Percentiles rank a stretch among this genome's conserved stretches.
Conservation (phyloP, 2,329 filamentous ascomycete species). For the Triangularia setosa region DNA sequence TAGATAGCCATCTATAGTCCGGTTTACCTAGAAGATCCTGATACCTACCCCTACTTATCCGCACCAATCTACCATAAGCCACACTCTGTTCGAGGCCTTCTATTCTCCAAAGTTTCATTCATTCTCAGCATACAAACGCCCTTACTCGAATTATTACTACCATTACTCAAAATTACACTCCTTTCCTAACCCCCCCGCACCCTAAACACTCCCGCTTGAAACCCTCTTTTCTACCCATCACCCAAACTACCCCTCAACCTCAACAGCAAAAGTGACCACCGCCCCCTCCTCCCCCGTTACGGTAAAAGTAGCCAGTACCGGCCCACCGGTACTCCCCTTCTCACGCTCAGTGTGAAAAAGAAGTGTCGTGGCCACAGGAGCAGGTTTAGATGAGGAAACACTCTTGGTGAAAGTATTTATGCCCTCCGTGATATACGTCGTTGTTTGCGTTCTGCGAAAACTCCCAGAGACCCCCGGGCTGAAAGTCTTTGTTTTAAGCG, state of each 20-base stretch:
- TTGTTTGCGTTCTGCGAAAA: neutral
- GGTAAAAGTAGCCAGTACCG: neutral
- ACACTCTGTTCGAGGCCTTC: no score
- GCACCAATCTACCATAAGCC: no score
- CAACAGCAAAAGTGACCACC: neutral
- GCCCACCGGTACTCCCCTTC: neutral
- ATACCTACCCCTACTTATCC: no score
- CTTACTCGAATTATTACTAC: neutral
- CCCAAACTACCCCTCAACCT: neutral
- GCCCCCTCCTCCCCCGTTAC: neutral
- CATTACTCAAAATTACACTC: neutral
- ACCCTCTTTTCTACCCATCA: neutral
- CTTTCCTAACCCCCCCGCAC: neutral
- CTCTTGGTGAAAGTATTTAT: neutral
- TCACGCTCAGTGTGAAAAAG: neutral
- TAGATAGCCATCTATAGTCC: no score
- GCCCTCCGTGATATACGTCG: neutral
- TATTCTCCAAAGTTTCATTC: no score
- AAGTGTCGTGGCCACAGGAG: neutral
- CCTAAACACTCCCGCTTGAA: no score
- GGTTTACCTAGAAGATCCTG: no score
- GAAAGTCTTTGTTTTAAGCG: neutral
- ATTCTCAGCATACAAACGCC: no score
- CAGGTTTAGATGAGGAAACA: neutral
- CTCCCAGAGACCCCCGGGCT: neutral